Evolutionary conservation across 257 asterid species (phyloP).

Genomic region (Ilex asprella): DNA sequence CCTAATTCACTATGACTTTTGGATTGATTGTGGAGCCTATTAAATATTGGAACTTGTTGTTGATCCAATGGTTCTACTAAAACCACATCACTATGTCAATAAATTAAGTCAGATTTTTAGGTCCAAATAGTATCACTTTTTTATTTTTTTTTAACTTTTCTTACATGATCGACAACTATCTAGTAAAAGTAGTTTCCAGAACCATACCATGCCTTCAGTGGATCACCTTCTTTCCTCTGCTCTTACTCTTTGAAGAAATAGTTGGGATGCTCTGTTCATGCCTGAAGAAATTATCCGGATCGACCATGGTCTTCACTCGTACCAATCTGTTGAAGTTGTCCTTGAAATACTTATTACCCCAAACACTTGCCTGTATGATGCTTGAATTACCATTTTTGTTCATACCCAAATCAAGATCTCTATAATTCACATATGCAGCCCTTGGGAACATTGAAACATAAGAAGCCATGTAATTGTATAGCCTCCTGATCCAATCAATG

Average conservation of each 20-base stretch:
- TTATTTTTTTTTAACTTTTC: no score
- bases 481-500: not conserved
- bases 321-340: not conserved
- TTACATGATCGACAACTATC: no score
- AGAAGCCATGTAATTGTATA: not conserved
- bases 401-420: not conserved
- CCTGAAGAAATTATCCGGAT: not conserved
- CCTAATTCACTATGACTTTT: no score
- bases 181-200: no score
- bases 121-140: no score
- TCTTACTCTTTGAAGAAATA: not conserved
- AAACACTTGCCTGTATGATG: not conserved
- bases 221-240: not conserved
- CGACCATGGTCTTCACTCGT: not conserved
- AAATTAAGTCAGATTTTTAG: no score
- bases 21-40: no score
- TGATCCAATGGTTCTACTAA: no score
- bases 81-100: no score
- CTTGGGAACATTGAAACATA: not conserved
- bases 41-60: no score
- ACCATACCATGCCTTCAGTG: no score
- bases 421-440: not conserved
- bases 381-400: not conserved
- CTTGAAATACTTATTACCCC: not conserved
- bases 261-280: not conserved